phyloP scores from a whole-genome alignment of 2,329 filamentous ascomycete genomes.

The Fusarium drepaniforme region DNA sequence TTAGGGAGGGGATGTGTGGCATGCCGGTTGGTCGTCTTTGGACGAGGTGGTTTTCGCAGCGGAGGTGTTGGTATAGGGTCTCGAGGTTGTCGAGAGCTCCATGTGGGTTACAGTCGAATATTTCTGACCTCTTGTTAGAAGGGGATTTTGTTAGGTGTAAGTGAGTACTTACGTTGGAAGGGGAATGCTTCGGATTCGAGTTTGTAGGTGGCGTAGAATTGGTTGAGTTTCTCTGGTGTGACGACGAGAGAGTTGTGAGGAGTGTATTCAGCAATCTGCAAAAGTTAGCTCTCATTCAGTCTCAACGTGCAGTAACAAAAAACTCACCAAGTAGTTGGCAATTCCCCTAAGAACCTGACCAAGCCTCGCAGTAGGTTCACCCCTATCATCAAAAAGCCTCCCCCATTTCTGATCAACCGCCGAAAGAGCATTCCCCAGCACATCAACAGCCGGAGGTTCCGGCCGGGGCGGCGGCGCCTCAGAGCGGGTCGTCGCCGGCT shows the following conservation, averaged over 20 bases:
- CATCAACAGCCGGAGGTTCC: conserved; percentile 8
- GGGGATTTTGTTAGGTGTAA: no score
- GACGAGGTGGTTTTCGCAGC: conserved; percentile 75
- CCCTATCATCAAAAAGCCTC: conserved; percentile 75
- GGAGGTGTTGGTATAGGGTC: conserved; percentile 66
- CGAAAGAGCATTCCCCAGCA: conserved; percentile 27
- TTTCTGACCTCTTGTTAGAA: conserved; percentile 51
- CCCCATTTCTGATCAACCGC: conserved; percentile 83
- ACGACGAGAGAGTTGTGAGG: conserved; percentile 68
- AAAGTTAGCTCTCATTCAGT: conserved; percentile 2
- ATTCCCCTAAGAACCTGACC: conserved; percentile 80
- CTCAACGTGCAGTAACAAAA: conserved; percentile 40
- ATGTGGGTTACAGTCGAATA: conserved; percentile 61
- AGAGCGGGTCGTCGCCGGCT: conserved; percentile 10
- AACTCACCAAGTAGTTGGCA: conserved; percentile 76
- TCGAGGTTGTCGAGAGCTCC: conserved; percentile 45
- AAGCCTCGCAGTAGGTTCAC: conserved; percentile 75
- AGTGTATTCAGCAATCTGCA: conserved; percentile 49
- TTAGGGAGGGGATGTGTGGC: conserved; percentile 74
- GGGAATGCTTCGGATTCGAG: conserved; percentile 75
- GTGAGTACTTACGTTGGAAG: conserved; percentile 68
- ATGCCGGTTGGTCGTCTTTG: conserved; percentile 63
- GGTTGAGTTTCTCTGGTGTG: conserved; percentile 79
- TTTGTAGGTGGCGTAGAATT: conserved; percentile 77
- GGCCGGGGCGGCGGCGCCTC: conserved; percentile 8